Base-by-base conservation (phyloP, 1,284 basidiomycete genomes). In the Inonotus hispidus region DNA sequence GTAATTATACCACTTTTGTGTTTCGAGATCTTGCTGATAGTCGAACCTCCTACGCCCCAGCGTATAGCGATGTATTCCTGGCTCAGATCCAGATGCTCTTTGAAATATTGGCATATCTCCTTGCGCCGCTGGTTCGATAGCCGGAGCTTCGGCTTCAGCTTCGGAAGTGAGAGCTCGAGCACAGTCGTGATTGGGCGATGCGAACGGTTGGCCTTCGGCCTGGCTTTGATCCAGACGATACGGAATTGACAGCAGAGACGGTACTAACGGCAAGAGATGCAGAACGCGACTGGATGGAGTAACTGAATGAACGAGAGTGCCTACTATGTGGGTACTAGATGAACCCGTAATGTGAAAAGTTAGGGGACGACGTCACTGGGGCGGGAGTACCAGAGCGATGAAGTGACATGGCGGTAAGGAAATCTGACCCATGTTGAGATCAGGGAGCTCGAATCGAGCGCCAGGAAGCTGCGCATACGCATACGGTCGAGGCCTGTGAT, bases 21-120 rank as follows among this genome's bases (percentile, higher is more conserved):
- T 71, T 94, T 95, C 64, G 95, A 79, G 65, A 94, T 95, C 76
- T 95, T 95, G 74, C 88, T 92, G 70, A 95, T 90, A n/a, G 93
- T 95, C 73, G 90, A 93, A 55, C 93, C 85, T 71, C 95, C 93
- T 59, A 95, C 88, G 57, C 83, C 83, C 70, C 88, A 95, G 43
- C 76, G 73, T 11, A 74, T 73, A 0, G 89, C 93, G 67, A 95
- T 92, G 68, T 92, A 88, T 69, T 93, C 90, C 71, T 94, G 92
- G 61, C 87, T 80, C 21, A 82, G 78, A 62, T 81, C 80, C 0
- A 87, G 87, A 68, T 90, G 76, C 2, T 83, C 74, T 55, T 79
- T 72, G 66, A 85, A 81, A 73, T 84, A 86, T 46, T 82, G 67
- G 69, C 92, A 94, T 56, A 95, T 93, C n/a, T 78, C 76, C 69